phyloP scores from a whole-genome alignment of 2,329 filamentous ascomycete species.

The Rhynchosporium agropyri region DNA sequence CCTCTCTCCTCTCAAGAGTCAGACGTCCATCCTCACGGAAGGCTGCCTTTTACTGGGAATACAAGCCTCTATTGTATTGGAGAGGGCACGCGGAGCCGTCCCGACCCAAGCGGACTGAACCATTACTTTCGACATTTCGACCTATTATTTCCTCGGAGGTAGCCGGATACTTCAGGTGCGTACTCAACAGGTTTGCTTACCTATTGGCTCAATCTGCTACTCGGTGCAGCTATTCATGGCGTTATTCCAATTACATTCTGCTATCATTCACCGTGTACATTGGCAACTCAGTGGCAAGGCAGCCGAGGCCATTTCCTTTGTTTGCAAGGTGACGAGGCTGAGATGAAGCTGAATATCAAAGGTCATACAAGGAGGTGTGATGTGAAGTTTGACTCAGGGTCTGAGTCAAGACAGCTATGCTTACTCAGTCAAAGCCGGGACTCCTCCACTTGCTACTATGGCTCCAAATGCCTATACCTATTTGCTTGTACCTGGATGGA shows the following conservation, averaged over 20 bases:
- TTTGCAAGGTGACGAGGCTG: constrained; percentile 6
- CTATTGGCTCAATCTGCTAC: not conserved
- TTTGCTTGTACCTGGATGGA: not conserved
- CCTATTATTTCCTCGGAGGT: not conserved
- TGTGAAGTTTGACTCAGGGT: not conserved
- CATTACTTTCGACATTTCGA: not conserved
- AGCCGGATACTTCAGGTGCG: constrained; percentile 2
- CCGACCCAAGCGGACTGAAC: not conserved
- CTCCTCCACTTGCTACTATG: not conserved
- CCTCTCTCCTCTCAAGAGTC: constrained; percentile 2
- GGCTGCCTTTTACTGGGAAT: constrained; percentile 19
- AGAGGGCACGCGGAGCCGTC: not conserved
- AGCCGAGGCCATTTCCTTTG: constrained; percentile 1
- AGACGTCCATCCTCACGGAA: constrained; percentile 24
- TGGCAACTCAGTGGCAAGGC: constrained; percentile 1
- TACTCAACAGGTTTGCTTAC: not conserved
- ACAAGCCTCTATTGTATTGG: constrained; percentile 3
- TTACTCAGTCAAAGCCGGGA: not conserved
- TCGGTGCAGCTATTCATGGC: constrained; percentile 4
- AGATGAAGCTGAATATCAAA: not conserved
- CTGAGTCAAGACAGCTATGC: not conserved
- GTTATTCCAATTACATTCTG: not conserved
- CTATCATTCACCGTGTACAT: constrained; percentile 9
- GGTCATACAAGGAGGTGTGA: not conserved
- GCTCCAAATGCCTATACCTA: not conserved